Percentiles rank a stretch among this genome's conserved stretches.
Conservation (phyloP, 257 asterid genomes). For the Nicotiana knightiana region DNA sequence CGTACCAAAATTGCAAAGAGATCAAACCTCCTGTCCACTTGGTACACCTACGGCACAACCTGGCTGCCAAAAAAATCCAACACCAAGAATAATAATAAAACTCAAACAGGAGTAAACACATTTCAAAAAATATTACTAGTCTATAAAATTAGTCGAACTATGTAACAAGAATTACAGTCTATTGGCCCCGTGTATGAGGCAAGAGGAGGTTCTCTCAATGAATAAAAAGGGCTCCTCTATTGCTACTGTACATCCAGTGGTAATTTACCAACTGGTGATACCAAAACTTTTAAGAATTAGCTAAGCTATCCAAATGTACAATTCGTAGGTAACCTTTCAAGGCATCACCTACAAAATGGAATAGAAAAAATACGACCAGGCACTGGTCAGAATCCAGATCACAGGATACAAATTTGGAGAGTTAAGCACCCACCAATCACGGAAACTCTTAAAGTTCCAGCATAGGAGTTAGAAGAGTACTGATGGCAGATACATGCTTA, state of each 20-base stretch:
- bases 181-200: not conserved
- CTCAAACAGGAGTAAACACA: not conserved
- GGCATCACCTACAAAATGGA: not conserved
- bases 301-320: not conserved
- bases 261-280: not conserved
- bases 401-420: not conserved
- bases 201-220: not conserved
- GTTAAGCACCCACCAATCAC: constrained; percentile 17
- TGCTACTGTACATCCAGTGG: not conserved
- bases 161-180: not conserved
- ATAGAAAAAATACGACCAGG: not conserved
- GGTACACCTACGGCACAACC: not conserved
- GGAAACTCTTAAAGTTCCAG: constrained; percentile 17
- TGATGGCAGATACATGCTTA: constrained; percentile 8
- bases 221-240: not conserved
- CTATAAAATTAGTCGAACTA: not conserved
- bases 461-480: constrained; percentile 3
- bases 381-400: not conserved
- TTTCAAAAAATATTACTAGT: not conserved
- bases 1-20: not conserved
- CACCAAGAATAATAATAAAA: not conserved
- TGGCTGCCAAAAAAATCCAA: not conserved
- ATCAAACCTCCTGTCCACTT: not conserved
- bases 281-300: not conserved
- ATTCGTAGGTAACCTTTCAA: not conserved